A percentile compares a stretch with the other conserved stretches of the same genome.
These are phyloP conservation scores for Flaveria robusta DNA, from an alignment of 129 eudicot species.

Conservation along the genomic window DNA sequence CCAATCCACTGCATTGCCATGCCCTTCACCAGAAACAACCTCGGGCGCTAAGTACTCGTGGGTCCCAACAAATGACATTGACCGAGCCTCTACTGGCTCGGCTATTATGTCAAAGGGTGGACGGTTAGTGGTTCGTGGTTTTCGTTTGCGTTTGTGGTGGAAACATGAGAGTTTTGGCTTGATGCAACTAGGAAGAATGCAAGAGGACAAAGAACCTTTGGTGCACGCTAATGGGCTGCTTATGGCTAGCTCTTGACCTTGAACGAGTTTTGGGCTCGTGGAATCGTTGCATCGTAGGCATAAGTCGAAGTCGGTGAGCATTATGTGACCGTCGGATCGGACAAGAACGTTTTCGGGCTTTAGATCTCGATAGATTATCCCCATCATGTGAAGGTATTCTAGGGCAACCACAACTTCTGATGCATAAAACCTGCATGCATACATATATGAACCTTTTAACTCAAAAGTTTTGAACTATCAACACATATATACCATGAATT, in stretches of 20 bases:
- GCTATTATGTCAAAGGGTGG: slow-evolving; percentile 51
- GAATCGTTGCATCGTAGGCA: slow-evolving; percentile 57
- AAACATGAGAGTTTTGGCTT: slow-evolving; percentile 51
- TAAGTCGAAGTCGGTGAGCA: slow-evolving; percentile 77
- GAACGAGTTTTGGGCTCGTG: slow-evolving; percentile 52
- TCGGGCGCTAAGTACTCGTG: slow-evolving; percentile 81
- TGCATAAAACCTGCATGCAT: slow-evolving; percentile 67
- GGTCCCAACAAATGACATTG: slow-evolving; percentile 87
- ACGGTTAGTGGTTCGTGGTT: slow-evolving; percentile 23
- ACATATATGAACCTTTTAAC: not conserved
- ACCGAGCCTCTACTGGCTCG: slow-evolving; percentile 73
- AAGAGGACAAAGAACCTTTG: slow-evolving; percentile 28
- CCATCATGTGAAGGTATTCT: slow-evolving; percentile 83
- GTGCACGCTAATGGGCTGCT: slow-evolving; percentile 18
- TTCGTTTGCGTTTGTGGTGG: slow-evolving; percentile 29
- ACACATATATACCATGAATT: not conserved
- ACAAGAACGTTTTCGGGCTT: slow-evolving; percentile 80
- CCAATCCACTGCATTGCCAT: slow-evolving; percentile 85
- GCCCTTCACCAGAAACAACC: slow-evolving; percentile 75
- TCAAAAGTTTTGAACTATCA: not conserved
- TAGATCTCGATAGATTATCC: slow-evolving; percentile 62
- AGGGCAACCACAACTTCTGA: slow-evolving; percentile 75
- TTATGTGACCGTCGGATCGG: slow-evolving; percentile 74
- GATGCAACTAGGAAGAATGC: slow-evolving; percentile 52
- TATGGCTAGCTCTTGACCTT: slow-evolving; percentile 36